Evolutionary conservation across 768 basidiomycete species (phyloP).

Genomic region (Tricholoma sp.): DNA sequence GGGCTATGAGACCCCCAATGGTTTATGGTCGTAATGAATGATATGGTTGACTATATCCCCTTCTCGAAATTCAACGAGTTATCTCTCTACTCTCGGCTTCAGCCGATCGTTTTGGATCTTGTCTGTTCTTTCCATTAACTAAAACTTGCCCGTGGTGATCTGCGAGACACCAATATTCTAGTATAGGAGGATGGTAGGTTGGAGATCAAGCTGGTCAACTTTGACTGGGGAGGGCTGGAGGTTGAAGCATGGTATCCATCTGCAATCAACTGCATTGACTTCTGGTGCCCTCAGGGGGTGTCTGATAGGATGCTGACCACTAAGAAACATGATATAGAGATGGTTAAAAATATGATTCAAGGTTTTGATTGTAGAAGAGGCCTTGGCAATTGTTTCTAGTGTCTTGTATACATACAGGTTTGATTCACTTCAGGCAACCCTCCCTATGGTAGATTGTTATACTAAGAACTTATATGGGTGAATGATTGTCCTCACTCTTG

Average conservation of each 20-base stretch:
- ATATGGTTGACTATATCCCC: constrained; percentile 13
- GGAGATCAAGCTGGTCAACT: constrained; percentile 20
- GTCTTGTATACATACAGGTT: too few relatives aligned
- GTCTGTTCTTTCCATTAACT: constrained; percentile 16
- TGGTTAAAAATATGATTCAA: not conserved
- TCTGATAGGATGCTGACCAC: not conserved
- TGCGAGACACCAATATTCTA: constrained; percentile 25
- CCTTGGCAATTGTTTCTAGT: too few relatives aligned
- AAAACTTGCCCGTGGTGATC: constrained; percentile 28
- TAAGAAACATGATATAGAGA: not conserved
- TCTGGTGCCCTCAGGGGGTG: not conserved
- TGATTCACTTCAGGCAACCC: too few relatives aligned
- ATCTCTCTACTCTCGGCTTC: not conserved
- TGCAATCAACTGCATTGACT: not conserved
- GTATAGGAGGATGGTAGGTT: constrained; percentile 12
- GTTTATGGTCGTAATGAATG: constrained; percentile 30
- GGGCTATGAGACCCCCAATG: constrained; percentile 21
- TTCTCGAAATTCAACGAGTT: not conserved
- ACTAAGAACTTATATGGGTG: too few relatives aligned
- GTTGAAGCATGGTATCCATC: constrained; percentile 21
- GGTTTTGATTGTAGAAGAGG: too few relatives aligned
- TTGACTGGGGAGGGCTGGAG: constrained; percentile 24
- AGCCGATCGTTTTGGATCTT: not conserved
- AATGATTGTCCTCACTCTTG: too few relatives aligned
- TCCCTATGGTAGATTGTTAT: too few relatives aligned